Evolutionary conservation across 2,329 filamentous ascomycete genomes (phyloP), one percentile per base, ranked within the genome.

Genomic region (Gliomastix tumulicola): DNA sequence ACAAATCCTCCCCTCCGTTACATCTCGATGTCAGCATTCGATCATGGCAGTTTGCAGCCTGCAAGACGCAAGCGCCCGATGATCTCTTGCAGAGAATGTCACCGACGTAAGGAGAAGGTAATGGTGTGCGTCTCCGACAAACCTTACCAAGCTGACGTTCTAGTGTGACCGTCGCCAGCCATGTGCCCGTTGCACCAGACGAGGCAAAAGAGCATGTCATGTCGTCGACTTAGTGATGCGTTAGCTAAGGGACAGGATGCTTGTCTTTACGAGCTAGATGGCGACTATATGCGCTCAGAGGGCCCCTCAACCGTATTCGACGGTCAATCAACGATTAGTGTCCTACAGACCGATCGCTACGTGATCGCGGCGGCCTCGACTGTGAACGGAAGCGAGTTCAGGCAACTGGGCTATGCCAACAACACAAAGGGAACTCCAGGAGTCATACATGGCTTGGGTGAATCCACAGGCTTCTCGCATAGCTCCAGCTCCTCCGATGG

Each of bases 131-230:
- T 4, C 7, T 13, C 25, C 23, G 10, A 17, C 23, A 33, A 15
- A 13, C 20, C 12, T 5, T 37, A 11, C 18, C 32, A 21, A 17
- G 21, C 36, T 32, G 16, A 25, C 28, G 16, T 5, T 21, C 21
- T 21, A 40, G 40, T 42, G 40, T 30, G 40, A 42, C 25, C 40
- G 40, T 15, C 33, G 32, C 15, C 40, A 42, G 34, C 40, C 40
- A 17, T 42, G 37, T 21, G 15, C 18, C 22, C 36, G 35, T 21
- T 41, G 39, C 28, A 30, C 27, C n/a, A 33, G 30, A 23, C 31
- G 39, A n/a, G 36, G 33, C n/a, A 36, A 32, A 22, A 13, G 15
- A 4, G 39, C 38, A 33, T 5, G 33, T 33, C 15, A 8, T 13
- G 12, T 30, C 13, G 10, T 15, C 16, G n/a, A 19, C 7, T 28